These are phyloP conservation scores for Boletus edulis DNA, from an alignment of 768 basidiomycete species.

Conservation along the genomic window DNA sequence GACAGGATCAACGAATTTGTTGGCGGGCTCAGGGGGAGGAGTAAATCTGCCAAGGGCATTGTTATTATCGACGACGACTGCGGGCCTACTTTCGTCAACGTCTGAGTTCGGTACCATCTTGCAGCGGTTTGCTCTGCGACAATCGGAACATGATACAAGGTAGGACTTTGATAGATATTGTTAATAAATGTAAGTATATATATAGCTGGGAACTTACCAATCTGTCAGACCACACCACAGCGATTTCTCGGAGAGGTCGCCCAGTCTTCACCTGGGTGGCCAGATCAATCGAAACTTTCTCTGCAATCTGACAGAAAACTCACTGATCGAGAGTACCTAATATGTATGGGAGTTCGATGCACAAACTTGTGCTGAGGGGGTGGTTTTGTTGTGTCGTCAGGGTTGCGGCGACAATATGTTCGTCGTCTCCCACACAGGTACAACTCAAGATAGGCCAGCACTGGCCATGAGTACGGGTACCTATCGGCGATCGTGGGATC, in stretches of 20 bases:
- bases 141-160: no score
- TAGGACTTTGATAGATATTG: neutral
- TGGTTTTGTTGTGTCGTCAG: no score
- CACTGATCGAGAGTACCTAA: slow-evolving; percentile 5
- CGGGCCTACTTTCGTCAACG: neutral
- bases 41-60: no score
- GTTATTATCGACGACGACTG: no score
- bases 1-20: neutral
- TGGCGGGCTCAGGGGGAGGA: neutral
- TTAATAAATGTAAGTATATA: neutral
- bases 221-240: neutral
- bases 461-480: slow-evolving; percentile 16
- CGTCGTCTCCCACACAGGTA: slow-evolving; percentile 3
- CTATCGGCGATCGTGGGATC: slow-evolving; percentile 9
- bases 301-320: neutral
- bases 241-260: neutral
- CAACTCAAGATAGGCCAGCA: slow-evolving; percentile 13
- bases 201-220: neutral
- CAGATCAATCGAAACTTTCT: neutral
- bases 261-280: slow-evolving; percentile 11
- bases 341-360: slow-evolving; percentile 8
- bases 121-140: neutral
- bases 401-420: no score
- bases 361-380: no score
- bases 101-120: neutral